A percentile compares a stretch with the other conserved stretches of the same genome.
Conservation (phyloP, 352 stramenopile genomes). For the Globisporangium nodosum region DNA sequence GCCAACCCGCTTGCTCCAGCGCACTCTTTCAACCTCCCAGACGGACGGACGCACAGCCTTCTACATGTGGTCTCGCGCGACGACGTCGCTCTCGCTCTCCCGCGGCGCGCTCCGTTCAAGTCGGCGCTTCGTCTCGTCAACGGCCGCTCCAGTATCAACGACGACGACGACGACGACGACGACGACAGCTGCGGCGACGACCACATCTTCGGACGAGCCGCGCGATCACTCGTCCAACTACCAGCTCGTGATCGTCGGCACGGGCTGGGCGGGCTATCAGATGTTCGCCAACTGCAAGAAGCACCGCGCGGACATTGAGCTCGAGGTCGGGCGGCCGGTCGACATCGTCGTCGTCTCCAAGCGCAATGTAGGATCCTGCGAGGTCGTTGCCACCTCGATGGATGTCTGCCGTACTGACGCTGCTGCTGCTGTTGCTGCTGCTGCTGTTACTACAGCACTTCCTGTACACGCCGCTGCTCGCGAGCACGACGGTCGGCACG, state of each 20-base stretch:
- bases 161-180: background rate
- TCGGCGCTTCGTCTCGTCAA: background rate
- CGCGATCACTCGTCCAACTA: conserved; percentile 37
- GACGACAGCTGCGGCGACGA: background rate
- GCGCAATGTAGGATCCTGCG: conserved; percentile 45
- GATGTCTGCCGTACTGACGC: background rate
- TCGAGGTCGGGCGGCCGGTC: conserved; percentile 42
- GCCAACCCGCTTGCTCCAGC: background rate
- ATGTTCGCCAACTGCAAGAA: conserved; percentile 76
- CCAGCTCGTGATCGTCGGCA: conserved; percentile 72
- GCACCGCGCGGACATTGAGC: conserved; percentile 67
- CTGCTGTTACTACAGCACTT: conserved; percentile 78
- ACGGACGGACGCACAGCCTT: too few relatives aligned
- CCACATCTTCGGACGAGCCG: background rate
- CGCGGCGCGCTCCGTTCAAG: background rate
- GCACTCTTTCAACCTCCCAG: background rate
- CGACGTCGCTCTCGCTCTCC: background rate
- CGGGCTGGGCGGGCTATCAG: conserved; percentile 75
- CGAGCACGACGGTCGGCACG: conserved; percentile 92
- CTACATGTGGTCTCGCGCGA: background rate
- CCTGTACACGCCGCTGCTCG: conserved; percentile 96
- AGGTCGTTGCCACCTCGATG: too few relatives aligned
- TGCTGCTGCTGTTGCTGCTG: background rate
- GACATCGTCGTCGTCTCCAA: conserved; percentile 79
- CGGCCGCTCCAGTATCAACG: background rate